phyloP scores from a whole-genome alignment of 352 stramenopile genomes.

The Phytophthora citrophthora region DNA sequence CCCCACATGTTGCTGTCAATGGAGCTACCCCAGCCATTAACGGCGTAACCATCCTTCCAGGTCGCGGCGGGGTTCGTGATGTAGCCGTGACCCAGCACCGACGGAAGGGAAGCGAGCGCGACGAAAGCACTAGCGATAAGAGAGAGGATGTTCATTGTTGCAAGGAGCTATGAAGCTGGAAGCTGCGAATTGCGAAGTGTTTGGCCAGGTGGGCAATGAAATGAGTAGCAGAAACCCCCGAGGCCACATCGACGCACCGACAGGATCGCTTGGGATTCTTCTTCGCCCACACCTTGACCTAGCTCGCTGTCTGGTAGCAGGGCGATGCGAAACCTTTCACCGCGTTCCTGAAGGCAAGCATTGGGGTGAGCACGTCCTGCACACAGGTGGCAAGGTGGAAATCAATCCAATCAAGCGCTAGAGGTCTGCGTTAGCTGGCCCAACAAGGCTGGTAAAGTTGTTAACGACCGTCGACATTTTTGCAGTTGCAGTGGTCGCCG shows the following conservation, averaged over 20 bases:
- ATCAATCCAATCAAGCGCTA: slow-evolving; percentile 9
- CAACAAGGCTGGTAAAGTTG: too few species aligned
- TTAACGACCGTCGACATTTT: too few species aligned
- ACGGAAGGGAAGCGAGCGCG: slow-evolving; percentile 13
- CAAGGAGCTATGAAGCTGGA: slow-evolving; percentile 4
- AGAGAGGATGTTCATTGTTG: slow-evolving; percentile 28
- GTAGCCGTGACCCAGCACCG: slow-evolving; percentile 37
- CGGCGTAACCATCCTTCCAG: slow-evolving; percentile 50
- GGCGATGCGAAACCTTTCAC: background rate
- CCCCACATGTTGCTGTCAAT: slow-evolving; percentile 52
- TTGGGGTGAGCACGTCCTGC: slow-evolving; percentile 12
- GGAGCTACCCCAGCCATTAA: slow-evolving; percentile 51
- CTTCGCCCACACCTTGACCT: background rate
- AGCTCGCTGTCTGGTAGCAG: background rate
- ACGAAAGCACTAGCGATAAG: slow-evolving; percentile 13
- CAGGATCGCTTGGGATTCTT: slow-evolving; percentile 16
- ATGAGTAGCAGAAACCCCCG: too few species aligned
- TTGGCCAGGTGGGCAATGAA: background rate
- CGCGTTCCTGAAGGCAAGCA: background rate
- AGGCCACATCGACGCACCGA: background rate
- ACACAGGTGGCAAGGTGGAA: slow-evolving; percentile 23
- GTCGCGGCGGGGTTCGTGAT: slow-evolving; percentile 45
- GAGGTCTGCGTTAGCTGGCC: background rate
- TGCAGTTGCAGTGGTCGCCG: too few species aligned
- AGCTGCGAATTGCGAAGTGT: slow-evolving; percentile 25